Base-by-base conservation (phyloP, 805 yeast species). In the Pichia deserticola region DNA sequence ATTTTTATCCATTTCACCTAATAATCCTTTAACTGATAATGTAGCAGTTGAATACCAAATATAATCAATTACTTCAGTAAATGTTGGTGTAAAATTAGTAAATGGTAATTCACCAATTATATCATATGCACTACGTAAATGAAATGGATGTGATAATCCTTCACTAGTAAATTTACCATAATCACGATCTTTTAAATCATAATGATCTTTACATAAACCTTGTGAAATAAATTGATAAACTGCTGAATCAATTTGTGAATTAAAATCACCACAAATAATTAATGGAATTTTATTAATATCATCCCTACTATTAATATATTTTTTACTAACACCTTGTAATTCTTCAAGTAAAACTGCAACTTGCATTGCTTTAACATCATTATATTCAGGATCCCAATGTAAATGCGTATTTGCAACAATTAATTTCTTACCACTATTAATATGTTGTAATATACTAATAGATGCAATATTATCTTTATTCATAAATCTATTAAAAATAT, bases 371-470 rank as follows among this genome's bases (percentile, higher is more conserved):
- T 93, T 93, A 50, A 93, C 99, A 69, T 93, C 99, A 64, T 88
- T 88, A 63, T 83, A 87, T 45, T 86, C 88, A 5, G 99, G 99
- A 71, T 93, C 97, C 98, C 99, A 93, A 66, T 92, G 97, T 65
- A 93, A 78, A 74, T 93, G 99, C 0, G 98, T 92, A 60, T 89
- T 92, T 4, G 86, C 89, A 36, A 89, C 73, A 57, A 87, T 74
- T 37, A 92, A 68, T 54, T 77, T 77, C 63, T 84, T 86, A 15
- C 90, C 89, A 6, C 90, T 79, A 48, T 76, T 77, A 35, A 73
- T 65, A 60, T 86, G 93, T 62, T 87, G 89, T 56, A 93, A 76
- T 49, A 82, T 78, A 13, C 86, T 72, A 44, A 89, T 78, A 45
- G 87, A 72, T 7, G 97, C 98, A 60, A 93, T 81, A 60, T 93